A percentile compares a stretch with the other conserved stretches of the same genome.
Evolutionary conservation across 2,329 filamentous ascomycete species (phyloP).

Genomic region (Clonostachys rhizophaga): DNA sequence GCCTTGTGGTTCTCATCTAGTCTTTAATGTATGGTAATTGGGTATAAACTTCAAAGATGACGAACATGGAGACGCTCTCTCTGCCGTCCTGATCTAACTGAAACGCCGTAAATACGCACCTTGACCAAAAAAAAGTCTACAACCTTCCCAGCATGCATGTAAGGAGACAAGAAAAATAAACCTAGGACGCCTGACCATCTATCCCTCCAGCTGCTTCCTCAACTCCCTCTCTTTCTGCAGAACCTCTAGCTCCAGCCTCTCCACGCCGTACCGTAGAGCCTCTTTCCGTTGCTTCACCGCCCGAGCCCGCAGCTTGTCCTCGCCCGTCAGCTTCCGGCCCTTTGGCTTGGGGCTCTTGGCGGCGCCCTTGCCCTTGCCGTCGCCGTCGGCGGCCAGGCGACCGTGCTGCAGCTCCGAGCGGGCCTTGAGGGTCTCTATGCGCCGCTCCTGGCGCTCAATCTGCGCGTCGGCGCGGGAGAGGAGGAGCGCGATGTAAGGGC

Average conservation of each 20-base stretch:
- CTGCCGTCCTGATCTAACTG: too few relatives aligned
- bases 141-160: too few relatives aligned
- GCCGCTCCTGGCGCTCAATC: constrained; percentile 75
- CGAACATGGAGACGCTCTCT: too few relatives aligned
- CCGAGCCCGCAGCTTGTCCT: constrained; percentile 45
- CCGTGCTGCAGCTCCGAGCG: constrained; percentile 82
- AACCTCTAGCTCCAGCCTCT: constrained; percentile 81
- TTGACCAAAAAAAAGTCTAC: too few relatives aligned
- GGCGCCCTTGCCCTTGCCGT: constrained; percentile 5
- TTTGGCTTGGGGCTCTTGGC: constrained; percentile 9
- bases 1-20: too few relatives aligned
- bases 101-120: too few relatives aligned
- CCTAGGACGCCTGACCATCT: constrained; percentile 1
- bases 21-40: too few relatives aligned
- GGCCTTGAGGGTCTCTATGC: constrained; percentile 79
- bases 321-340: constrained; percentile 41
- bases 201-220: constrained; percentile 40
- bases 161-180: too few relatives aligned
- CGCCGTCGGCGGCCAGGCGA: constrained; percentile 31
- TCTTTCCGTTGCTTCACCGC: constrained; percentile 78
- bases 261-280: constrained; percentile 79
- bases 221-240: constrained; percentile 65
- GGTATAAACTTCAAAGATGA: too few relatives aligned
- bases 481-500: constrained; percentile 77
- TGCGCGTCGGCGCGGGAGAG: constrained; percentile 79